These are phyloP conservation scores for Thraustochytrium sp. DNA, from an alignment of 352 stramenopile species.

Conservation along the genomic window DNA sequence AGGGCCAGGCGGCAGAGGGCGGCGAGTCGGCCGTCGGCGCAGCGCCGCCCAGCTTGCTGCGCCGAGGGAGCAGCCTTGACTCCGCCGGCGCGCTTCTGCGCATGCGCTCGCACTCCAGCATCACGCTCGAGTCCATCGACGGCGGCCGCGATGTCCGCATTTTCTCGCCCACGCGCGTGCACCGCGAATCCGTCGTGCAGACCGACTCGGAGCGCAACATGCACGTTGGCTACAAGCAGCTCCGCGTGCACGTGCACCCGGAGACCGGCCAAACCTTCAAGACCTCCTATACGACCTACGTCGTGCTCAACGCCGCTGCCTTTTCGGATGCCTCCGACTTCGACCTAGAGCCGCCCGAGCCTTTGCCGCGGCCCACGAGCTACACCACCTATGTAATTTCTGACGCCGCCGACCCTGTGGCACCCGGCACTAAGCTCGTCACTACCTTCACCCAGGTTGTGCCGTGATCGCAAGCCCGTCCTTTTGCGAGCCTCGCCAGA, in stretches of 20 bases:
- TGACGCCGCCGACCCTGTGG: too few relatives aligned
- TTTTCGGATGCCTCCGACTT: background rate
- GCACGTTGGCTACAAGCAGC: background rate
- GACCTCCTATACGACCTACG: background rate
- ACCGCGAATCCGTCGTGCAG: background rate
- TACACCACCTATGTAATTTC: too few relatives aligned
- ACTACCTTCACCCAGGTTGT: too few relatives aligned
- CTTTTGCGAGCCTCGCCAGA: too few relatives aligned
- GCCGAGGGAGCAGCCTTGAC: background rate
- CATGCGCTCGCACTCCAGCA: background rate
- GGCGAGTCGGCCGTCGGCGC: background rate
- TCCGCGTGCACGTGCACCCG: background rate
- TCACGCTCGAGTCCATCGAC: background rate
- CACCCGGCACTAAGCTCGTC: too few relatives aligned
- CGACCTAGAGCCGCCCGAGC: background rate
- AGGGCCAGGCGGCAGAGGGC: background rate
- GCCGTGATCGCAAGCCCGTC: too few relatives aligned
- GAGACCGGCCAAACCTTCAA: background rate
- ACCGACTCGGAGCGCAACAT: background rate
- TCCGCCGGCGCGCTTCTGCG: background rate
- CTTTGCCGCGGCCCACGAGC: too few relatives aligned
- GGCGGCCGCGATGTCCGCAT: background rate
- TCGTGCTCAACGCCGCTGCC: background rate
- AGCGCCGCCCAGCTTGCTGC: too few relatives aligned
- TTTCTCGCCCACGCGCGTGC: background rate